These are phyloP conservation scores for Letharia columbiana DNA, from an alignment of 495 filamentous ascomycete genomes.

Conservation along the genomic window DNA sequence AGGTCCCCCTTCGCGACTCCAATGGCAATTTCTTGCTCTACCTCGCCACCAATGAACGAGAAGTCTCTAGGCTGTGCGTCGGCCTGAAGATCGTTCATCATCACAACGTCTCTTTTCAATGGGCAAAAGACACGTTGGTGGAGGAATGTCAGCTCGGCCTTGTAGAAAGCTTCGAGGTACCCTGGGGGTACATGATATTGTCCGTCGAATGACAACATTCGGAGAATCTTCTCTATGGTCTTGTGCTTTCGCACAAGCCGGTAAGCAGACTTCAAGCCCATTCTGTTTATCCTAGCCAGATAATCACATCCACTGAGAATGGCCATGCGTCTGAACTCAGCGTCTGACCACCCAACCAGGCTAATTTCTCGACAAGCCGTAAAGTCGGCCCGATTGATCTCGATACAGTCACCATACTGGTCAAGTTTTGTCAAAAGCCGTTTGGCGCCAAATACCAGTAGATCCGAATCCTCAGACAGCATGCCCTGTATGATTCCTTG, in stretches of 20 bases:
- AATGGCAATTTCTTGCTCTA: constrained; percentile 59
- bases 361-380: constrained; percentile 79
- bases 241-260: constrained; percentile 83
- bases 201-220: constrained; percentile 77
- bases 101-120: constrained; percentile 55
- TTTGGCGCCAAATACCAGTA: constrained; percentile 90
- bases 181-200: constrained; percentile 67
- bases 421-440: constrained; percentile 89
- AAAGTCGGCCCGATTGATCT: constrained; percentile 82
- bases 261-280: constrained; percentile 92
- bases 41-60: constrained; percentile 67
- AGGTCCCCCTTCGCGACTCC: constrained; percentile 77
- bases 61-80: constrained; percentile 56
- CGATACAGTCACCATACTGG: constrained; percentile 83
- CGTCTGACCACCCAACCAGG: constrained; percentile 83
- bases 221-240: constrained; percentile 71
- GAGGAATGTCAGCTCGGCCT: constrained; percentile 86
- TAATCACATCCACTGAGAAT: constrained; percentile 99
- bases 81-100: constrained; percentile 54
- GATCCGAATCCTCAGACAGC: constrained; percentile 92
- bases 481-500: constrained; percentile 77
- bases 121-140: constrained; percentile 94
- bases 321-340: constrained; percentile 88
- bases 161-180: constrained; percentile 68
- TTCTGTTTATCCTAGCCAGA: constrained; percentile 65